A percentile compares a stretch with the other conserved stretches of the same genome.
Conservation (phyloP, 2,329 filamentous ascomycete species). For the Zelopaecilomyces penicillatus region DNA sequence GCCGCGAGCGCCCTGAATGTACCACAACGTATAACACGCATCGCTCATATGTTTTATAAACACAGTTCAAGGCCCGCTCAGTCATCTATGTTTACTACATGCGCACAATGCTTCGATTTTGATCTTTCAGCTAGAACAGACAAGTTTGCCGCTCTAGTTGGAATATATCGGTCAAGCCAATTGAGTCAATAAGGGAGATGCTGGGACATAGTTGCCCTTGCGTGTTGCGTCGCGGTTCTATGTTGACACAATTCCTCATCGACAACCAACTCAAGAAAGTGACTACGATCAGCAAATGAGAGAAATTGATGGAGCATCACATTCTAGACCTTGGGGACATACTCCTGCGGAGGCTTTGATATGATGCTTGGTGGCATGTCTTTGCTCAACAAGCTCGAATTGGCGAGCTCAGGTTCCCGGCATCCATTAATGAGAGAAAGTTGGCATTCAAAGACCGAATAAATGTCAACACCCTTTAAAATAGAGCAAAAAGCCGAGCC, state of each 20-base stretch:
- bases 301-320: constrained; percentile 51
- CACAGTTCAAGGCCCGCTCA: constrained; percentile 49
- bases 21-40: too few species aligned
- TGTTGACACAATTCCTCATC: not conserved
- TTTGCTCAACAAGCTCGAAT: constrained; percentile 51
- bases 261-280: constrained; percentile 56
- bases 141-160: constrained; percentile 58
- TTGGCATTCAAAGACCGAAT: constrained; percentile 29
- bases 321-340: constrained; percentile 45
- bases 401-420: constrained; percentile 43
- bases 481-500: constrained; percentile 59
- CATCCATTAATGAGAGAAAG: constrained; percentile 50
- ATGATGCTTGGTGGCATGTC: constrained; percentile 53
- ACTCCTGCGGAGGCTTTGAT: constrained; percentile 55
- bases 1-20: too few species aligned
- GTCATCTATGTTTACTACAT: constrained; percentile 42
- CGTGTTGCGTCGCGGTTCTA: too few species aligned
- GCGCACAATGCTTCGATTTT: constrained; percentile 41
- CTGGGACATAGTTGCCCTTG: constrained; percentile 26
- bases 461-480: constrained; percentile 46
- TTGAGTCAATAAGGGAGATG: constrained; percentile 54
- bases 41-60: too few species aligned
- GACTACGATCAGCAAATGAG: constrained; percentile 51
- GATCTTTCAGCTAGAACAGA: constrained; percentile 63
- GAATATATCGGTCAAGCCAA: constrained; percentile 56